Percentiles rank a stretch among this genome's conserved stretches.
Conservation (phyloP, 2,329 filamentous ascomycete species). For the Dothideomycetes sp. region DNA sequence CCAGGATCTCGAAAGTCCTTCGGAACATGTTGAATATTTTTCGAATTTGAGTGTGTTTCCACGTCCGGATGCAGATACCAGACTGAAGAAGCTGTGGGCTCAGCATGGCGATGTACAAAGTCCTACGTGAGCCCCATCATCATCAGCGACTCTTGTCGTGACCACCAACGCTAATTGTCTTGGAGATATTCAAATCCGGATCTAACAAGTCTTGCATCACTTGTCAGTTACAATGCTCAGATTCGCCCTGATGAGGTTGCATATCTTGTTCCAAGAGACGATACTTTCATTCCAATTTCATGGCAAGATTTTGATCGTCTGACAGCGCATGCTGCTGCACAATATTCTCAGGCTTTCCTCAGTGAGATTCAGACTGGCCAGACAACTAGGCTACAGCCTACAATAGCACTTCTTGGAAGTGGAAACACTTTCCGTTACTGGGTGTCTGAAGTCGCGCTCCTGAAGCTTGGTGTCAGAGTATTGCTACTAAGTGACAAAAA, state of each 20-base stretch:
- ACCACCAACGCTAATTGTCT: slow-evolving; percentile 3
- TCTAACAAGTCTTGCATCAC: slow-evolving; percentile 18
- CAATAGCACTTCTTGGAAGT: slow-evolving; percentile 18
- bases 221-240: slow-evolving; percentile 17
- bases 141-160: slow-evolving; percentile 8
- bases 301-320: slow-evolving; percentile 12
- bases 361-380: slow-evolving; percentile 17
- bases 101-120: slow-evolving; percentile 20
- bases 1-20: neutral
- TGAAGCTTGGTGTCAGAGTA: slow-evolving; percentile 20
- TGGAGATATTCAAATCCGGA: slow-evolving; percentile 17
- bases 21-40: neutral
- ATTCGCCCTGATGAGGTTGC: slow-evolving; percentile 15
- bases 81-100: slow-evolving; percentile 19
- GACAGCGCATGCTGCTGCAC: slow-evolving; percentile 15
- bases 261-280: slow-evolving; percentile 17
- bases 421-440: slow-evolving; percentile 21
- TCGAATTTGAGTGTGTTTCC: slow-evolving; percentile 16
- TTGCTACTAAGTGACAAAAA: slow-evolving; percentile 21
- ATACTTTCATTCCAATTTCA: slow-evolving; percentile 15
- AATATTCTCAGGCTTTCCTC: slow-evolving; percentile 15
- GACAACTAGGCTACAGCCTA: slow-evolving; percentile 16
- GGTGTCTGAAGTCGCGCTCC: slow-evolving; percentile 20
- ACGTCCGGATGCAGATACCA: slow-evolving; percentile 14
- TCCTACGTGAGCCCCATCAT: neutral